Evolutionary conservation across 106 monocot genomes (phyloP).

Genomic region (Dendrobium huoshanense): DNA sequence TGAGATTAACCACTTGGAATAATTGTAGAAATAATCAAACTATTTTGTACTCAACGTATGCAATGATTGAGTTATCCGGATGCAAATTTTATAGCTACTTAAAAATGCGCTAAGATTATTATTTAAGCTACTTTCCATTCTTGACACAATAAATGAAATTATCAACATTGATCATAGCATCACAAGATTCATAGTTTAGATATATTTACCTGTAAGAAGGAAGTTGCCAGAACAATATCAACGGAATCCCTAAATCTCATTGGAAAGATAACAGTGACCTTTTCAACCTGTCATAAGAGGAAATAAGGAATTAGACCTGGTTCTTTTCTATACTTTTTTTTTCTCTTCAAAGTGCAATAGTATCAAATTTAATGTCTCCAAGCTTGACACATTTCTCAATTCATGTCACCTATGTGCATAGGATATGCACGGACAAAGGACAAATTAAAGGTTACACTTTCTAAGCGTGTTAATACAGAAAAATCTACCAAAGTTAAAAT

Average conservation of each 20-base stretch:
- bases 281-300: slow-evolving; percentile 57
- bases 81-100: not conserved
- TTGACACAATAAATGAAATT: not conserved
- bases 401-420: not conserved
- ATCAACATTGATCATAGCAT: not conserved
- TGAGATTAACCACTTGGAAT: not conserved
- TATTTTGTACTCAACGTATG: not conserved
- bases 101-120: not conserved
- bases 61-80: not conserved
- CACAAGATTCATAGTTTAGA: not conserved
- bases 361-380: not conserved
- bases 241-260: slow-evolving; percentile 92
- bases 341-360: not conserved
- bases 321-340: not conserved
- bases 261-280: slow-evolving; percentile 72
- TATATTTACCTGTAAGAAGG: slow-evolving; percentile 81
- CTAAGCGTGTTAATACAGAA: not conserved
- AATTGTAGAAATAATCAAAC: not conserved
- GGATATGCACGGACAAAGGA: too few relatives aligned
- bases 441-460: not conserved
- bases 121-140: not conserved
- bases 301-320: not conserved
- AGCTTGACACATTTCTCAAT: not conserved
- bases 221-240: slow-evolving; percentile 82
- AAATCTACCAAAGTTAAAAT: not conserved